Evolutionary conservation across 805 yeast genomes (phyloP), one percentile per base, ranked within the genome.

Genomic region (Cyberlindnera lachancei): DNA sequence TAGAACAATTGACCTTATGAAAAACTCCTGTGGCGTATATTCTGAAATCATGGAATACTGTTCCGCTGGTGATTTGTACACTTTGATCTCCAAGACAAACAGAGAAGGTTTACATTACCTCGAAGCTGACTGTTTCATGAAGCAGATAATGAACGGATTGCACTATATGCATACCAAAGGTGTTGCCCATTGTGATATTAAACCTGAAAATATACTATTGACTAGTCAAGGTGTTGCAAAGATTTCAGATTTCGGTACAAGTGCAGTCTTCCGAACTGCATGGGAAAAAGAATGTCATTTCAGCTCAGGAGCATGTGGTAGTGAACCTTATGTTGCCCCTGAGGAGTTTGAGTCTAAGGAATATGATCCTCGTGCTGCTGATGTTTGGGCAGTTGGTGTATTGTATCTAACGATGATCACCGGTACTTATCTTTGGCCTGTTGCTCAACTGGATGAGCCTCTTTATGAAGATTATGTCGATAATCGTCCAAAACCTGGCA

Each of bases 11-110:
- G 96, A 83, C 57, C 66, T 88, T 31, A 73, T 88, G 84, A 73
- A 75, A 43, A 79, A 84, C 60, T 62, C 79, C 43, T 58, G 74
- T 49, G 73, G 86, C 55, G 68, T 81, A 42, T 79, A 79, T 61
- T 74, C 82, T 33, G 95, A 90, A 57, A 86, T 92, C 33, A 87
- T 92, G 96, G 98, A 92, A 59, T 90, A 79, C 55, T 84, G 95
- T 47, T 85, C 94, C 7, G 87, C 87, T 40, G 94, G 94, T 36
- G 94, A 82, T 53, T 59, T 82, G 18, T 81, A 76, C 51, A 61
- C 80, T 1, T 60, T 80, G 21, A 69, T 79, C 32, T 56, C 70
- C 15, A 61, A 70, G 18, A 61, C 70, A 1, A 59, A 72, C 29
- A 69, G 73, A 5, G 64, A 65, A 10, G 71, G 72, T 3, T 56